These are phyloP conservation scores for Stylosanthes scabra DNA, from an alignment of 331 rosid genomes.

Conservation along the genomic window DNA sequence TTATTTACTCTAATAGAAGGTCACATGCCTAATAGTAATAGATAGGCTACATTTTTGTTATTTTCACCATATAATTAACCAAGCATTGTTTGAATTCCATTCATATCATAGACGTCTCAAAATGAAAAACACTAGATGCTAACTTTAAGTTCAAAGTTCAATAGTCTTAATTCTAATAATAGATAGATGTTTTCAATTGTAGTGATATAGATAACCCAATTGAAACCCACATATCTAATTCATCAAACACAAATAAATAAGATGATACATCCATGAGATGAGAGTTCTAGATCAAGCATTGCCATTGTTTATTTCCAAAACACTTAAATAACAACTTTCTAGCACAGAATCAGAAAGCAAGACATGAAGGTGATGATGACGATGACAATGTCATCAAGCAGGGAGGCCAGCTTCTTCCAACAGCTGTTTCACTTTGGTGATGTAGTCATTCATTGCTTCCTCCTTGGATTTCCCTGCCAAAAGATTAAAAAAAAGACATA, in stretches of 20 bases:
- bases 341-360: conserved; percentile 40
- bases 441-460: conserved; percentile 85
- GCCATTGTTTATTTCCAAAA: conserved; percentile 42
- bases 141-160: background rate
- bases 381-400: conserved; percentile 48
- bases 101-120: background rate
- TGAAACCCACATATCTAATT: conserved; percentile 27
- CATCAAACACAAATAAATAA: conserved; percentile 17
- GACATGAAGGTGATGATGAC: background rate
- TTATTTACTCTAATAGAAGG: background rate
- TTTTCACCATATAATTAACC: too few relatives aligned
- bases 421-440: conserved; percentile 94
- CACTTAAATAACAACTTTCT: conserved; percentile 9
- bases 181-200: background rate
- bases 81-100: conserved; percentile 11
- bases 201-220: conserved; percentile 19
- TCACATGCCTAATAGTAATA: background rate
- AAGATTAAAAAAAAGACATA: conserved; percentile 4
- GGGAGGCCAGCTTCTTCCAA: conserved; percentile 67
- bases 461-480: conserved; percentile 87
- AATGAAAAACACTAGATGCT: background rate
- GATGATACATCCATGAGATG: background rate
- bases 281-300: conserved; percentile 30
- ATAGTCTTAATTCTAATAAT: conserved; percentile 6
- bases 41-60: too few relatives aligned